Evolutionary conservation across 768 basidiomycete species (phyloP).

Genomic region (Pholiota conissans): DNA sequence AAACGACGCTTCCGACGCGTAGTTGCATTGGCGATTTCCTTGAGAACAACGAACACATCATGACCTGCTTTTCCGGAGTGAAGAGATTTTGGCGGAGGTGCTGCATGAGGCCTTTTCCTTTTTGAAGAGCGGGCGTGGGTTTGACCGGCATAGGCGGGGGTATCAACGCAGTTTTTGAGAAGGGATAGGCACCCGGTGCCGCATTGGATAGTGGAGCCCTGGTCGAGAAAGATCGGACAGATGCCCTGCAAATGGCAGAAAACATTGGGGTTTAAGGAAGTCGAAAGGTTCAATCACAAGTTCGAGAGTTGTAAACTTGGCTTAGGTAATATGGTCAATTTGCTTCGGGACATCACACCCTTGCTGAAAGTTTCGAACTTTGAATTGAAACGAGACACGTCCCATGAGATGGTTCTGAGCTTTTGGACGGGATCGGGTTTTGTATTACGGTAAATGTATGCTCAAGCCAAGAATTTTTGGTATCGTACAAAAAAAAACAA

Average conservation of each 20-base stretch:
- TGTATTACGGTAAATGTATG: slow-evolving; percentile 17
- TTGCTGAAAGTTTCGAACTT: too few species aligned
- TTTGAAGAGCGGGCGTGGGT: slow-evolving; percentile 45
- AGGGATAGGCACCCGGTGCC: slow-evolving; percentile 54
- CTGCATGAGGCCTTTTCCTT: slow-evolving; percentile 80
- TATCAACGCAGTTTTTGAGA: slow-evolving; percentile 67
- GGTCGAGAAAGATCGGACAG: slow-evolving; percentile 47
- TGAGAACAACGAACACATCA: slow-evolving; percentile 72
- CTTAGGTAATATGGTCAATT: slow-evolving; percentile 17
- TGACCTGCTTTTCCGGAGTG: slow-evolving; percentile 65
- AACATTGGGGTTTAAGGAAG: slow-evolving; percentile 27
- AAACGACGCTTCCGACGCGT: slow-evolving; percentile 83
- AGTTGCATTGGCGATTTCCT: slow-evolving; percentile 67
- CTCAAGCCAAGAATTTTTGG: slow-evolving; percentile 15
- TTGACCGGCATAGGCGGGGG: slow-evolving; percentile 45
- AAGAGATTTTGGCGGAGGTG: slow-evolving; percentile 67
- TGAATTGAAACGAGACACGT: too few species aligned
- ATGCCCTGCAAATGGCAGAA: slow-evolving; percentile 34
- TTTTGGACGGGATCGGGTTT: background rate
- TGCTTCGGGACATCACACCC: background rate
- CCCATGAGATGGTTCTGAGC: too few species aligned
- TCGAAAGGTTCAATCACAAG: too few species aligned
- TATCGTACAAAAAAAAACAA: slow-evolving; percentile 20
- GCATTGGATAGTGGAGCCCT: slow-evolving; percentile 24
- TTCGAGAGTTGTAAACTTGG: too few species aligned